Conservation (phyloP, 177 flowering plant genomes). For the Telopea speciosissima region DNA sequence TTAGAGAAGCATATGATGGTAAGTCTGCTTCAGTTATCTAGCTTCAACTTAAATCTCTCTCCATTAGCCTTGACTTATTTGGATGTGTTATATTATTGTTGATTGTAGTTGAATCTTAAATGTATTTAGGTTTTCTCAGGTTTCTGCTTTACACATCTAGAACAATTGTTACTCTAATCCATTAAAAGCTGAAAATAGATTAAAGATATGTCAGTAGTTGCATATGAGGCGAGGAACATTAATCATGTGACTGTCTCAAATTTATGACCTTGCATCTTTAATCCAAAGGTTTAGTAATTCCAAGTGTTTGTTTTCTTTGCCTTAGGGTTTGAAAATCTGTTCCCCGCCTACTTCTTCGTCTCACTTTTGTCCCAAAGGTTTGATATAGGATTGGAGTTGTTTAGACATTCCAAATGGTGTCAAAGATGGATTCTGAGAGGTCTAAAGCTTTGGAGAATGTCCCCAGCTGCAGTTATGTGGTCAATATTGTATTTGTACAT, state of each 20-base stretch:
- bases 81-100: neutral
- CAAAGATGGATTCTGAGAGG: too few species aligned
- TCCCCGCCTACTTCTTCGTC: too few species aligned
- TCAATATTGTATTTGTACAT: too few species aligned
- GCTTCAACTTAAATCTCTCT: neutral
- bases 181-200: neutral
- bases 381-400: too few species aligned
- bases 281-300: too few species aligned
- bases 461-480: too few species aligned
- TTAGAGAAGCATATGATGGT: constrained; percentile 99
- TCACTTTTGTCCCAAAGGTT: too few species aligned
- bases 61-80: neutral
- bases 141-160: neutral
- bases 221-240: neutral
- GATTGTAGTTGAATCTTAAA: neutral
- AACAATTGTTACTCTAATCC: neutral
- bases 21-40: constrained; percentile 15
- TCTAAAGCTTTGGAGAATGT: too few species aligned
- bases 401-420: too few species aligned
- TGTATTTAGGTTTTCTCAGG: neutral
- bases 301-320: too few species aligned
- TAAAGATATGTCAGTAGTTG: neutral
- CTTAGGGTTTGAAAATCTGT: too few species aligned
- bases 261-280: too few species aligned
- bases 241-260: neutral